Evolutionary conservation across 2,329 filamentous ascomycete species (phyloP), one percentile per base, ranked within the genome.

Genomic region (Aspergillus fumigatus): DNA sequence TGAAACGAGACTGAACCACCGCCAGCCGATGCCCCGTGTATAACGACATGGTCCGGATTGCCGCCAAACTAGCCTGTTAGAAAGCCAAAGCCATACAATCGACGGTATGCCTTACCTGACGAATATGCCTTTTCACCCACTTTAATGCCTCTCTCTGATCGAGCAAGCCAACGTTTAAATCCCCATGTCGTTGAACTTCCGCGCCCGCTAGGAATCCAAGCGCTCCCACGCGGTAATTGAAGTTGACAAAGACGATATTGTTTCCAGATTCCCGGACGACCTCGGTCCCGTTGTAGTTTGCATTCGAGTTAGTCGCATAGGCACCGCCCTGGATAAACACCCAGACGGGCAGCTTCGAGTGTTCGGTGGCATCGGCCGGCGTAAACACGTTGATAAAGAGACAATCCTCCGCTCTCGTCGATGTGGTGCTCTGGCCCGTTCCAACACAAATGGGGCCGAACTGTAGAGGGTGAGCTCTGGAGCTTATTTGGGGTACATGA

Each of bases 221-320:
- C 0, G 83, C 72, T 0, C 84, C 84, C 6, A 88, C 82, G 6
- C 86, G 80, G 68, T 92, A 91, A 70, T 90, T 91, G 72, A 89
- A 81, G 11, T 80, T 85, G 2, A 91, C 86, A 0, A 90, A 82
- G 0, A 92, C 73, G 27, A 90, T 84, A 41, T 81, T 76, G 51
- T 80, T 72, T 14, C 80, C 77, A 21, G 82, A 81, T 1, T 82
- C 83, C 3, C 75, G 67, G 10, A 85, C 77, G 0, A 90, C 73
- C 0, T 80, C 80, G 1, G 78, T 80, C 0, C 83, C 85, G 57
- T 89, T 82, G 63, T 80, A 78, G 59, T 87, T 82, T 26, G 59
- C 60, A 50, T 70, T 67, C 17, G 61, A 81, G 56, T 86, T 80
- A 0, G 77, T 67, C 54, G 80, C 82, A 64, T 85, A 85, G 0